Evolutionary conservation across 2,329 filamentous ascomycete species (phyloP).

Genomic region (Akanthomyces dipterigenus): DNA sequence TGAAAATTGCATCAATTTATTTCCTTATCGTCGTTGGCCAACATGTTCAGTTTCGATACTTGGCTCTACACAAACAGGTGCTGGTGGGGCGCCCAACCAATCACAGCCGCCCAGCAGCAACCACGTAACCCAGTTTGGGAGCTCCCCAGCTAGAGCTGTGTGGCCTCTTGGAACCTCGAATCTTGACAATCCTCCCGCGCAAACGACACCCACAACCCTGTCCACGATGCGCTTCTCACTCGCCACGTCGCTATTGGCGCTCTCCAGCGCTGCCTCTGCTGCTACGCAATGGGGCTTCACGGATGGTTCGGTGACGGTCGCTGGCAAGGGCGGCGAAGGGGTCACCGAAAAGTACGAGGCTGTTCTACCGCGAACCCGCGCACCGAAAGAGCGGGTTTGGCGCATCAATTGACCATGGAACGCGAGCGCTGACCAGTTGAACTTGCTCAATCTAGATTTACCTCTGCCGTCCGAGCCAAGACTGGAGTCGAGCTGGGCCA

Average conservation of each 20-base stretch:
- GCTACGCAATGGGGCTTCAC: constrained; percentile 65
- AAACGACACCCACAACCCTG: constrained; percentile 16
- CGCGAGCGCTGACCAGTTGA: constrained; percentile 18
- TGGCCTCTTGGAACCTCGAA: constrained; percentile 22
- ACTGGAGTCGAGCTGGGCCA: constrained; percentile 58
- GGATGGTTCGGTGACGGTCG: constrained; percentile 61
- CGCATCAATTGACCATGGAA: not conserved
- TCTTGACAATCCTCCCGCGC: constrained; percentile 11
- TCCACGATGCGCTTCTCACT: constrained; percentile 32
- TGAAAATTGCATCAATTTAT: too few relatives aligned
- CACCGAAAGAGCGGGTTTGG: not conserved
- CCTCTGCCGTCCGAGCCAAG: constrained; percentile 51
- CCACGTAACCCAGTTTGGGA: constrained; percentile 22
- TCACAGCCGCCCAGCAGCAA: constrained; percentile 14
- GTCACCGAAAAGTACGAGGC: constrained; percentile 56
- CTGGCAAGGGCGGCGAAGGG: constrained; percentile 55
- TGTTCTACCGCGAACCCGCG: constrained; percentile 15
- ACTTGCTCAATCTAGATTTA: constrained; percentile 42
- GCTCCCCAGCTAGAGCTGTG: constrained; percentile 18
- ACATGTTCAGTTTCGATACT: not conserved
- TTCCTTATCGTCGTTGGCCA: not conserved
- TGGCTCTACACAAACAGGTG: not conserved
- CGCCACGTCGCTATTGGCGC: constrained; percentile 36
- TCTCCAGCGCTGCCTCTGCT: constrained; percentile 44
- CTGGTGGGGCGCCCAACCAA: constrained; percentile 14